phyloP scores from a whole-genome alignment of 2,329 filamentous ascomycete genomes.

The Phoma herbarum region DNA sequence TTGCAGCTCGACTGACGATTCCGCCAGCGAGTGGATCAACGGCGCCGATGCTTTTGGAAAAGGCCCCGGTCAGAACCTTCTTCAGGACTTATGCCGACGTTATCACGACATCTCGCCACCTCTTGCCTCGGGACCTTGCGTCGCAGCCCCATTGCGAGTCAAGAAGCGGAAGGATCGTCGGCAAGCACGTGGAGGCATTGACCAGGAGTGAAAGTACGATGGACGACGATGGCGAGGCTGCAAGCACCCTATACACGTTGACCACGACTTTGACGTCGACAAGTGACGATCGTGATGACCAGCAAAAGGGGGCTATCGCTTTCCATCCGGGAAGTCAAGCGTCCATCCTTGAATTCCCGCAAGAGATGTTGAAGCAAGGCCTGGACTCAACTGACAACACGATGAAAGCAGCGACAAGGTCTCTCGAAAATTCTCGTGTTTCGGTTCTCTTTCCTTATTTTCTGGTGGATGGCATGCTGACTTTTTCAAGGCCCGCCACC shows the following conservation, averaged over 20 bases:
- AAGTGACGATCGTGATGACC: constrained; percentile 12
- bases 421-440: neutral
- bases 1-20: constrained; percentile 7
- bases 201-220: constrained; percentile 10
- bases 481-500: neutral
- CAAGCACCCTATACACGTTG: constrained; percentile 4
- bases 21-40: constrained; percentile 17
- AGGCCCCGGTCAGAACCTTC: constrained; percentile 17
- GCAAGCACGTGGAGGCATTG: constrained; percentile 24
- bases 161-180: constrained; percentile 16
- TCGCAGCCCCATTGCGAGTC: constrained; percentile 14
- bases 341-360: neutral
- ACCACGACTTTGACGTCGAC: constrained; percentile 8
- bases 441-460: neutral
- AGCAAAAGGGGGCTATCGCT: constrained; percentile 4
- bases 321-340: neutral
- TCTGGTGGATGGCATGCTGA: neutral
- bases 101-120: constrained; percentile 21
- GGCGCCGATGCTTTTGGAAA: constrained; percentile 7
- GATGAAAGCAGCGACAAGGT: neutral
- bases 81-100: constrained; percentile 16
- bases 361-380: neutral
- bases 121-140: constrained; percentile 16
- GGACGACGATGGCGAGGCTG: constrained; percentile 8
- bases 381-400: neutral